Evolutionary conservation across 2,329 filamentous ascomycete genomes (phyloP).

Genomic region (Alternaria postmessia): DNA sequence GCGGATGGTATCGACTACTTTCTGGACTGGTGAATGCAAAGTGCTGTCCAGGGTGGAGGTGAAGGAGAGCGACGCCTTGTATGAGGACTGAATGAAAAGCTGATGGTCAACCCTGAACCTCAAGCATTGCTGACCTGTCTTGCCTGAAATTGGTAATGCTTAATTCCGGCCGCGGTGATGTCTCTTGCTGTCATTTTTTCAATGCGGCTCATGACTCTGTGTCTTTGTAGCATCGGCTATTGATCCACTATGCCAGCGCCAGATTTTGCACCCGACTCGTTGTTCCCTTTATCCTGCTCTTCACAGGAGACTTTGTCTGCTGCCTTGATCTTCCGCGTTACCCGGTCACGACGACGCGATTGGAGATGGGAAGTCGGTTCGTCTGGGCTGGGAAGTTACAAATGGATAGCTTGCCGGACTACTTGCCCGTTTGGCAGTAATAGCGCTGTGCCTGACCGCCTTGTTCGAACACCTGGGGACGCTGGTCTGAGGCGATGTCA

Average conservation of each 20-base stretch:
- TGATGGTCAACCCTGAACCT: background rate
- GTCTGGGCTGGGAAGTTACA: background rate
- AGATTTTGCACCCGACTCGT: background rate
- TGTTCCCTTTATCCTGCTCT: background rate
- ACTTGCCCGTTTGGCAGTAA: constrained; percentile 15
- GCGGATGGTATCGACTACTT: constrained; percentile 47
- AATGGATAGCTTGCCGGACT: constrained; percentile 8
- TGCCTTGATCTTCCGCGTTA: constrained; percentile 4
- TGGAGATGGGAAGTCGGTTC: background rate
- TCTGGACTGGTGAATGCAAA: constrained; percentile 34
- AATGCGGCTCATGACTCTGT: constrained; percentile 1
- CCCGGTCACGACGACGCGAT: constrained; percentile 6
- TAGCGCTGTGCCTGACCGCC: constrained; percentile 11
- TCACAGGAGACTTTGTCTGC: background rate
- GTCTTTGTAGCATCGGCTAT: background rate
- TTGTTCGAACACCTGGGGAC: constrained; percentile 1
- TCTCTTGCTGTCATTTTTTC: background rate
- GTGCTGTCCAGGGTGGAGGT: background rate
- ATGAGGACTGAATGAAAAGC: background rate
- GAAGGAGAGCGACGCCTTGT: background rate
- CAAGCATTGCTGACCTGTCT: background rate
- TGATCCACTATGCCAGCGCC: background rate
- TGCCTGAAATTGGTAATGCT: background rate
- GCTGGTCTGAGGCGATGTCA: background rate
- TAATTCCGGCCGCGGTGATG: background rate